phyloP scores from a whole-genome alignment of 192 early-diverging fungal species.

The Oehlia diaphana region DNA sequence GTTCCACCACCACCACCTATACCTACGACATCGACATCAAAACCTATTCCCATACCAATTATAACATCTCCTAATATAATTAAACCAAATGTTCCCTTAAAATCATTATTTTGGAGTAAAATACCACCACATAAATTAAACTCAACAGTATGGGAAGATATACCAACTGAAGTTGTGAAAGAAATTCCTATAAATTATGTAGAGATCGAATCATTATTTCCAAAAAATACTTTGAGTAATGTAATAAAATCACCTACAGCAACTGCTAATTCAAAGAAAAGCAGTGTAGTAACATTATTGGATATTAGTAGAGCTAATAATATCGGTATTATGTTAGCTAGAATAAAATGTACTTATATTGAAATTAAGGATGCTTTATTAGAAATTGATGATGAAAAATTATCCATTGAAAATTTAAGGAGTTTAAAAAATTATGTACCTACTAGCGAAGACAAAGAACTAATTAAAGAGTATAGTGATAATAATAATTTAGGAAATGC shows the following conservation, averaged over 20 bases:
- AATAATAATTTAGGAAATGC: constrained; percentile 51
- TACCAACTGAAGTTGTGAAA: constrained; percentile 25
- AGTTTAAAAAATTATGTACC: constrained; percentile 58
- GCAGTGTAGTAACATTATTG: constrained; percentile 44
- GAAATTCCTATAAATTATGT: constrained; percentile 41
- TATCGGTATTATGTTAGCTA: constrained; percentile 61
- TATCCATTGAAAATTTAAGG: constrained; percentile 54
- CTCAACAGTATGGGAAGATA: constrained; percentile 57
- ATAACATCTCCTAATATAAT: constrained; percentile 26
- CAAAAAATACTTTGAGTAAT: constrained; percentile 35
- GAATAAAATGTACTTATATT: constrained; percentile 50
- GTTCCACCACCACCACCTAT: constrained; percentile 21
- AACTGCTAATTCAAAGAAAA: constrained; percentile 33
- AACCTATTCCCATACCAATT: constrained; percentile 28
- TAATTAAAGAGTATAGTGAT: constrained; percentile 53
- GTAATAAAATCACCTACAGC: not conserved
- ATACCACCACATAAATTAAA: constrained; percentile 45
- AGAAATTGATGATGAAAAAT: constrained; percentile 53
- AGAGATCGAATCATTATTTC: constrained; percentile 52
- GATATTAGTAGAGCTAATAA: constrained; percentile 59
- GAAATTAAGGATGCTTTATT: constrained; percentile 56
- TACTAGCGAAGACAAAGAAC: constrained; percentile 52
- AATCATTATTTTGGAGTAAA: constrained; percentile 63
- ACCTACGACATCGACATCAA: constrained; percentile 19
- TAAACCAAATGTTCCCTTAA: constrained; percentile 29